Evolutionary conservation across 2,329 filamentous ascomycete species (phyloP), one percentile per base, ranked within the genome.

Genomic region (Alternaria panax): DNA sequence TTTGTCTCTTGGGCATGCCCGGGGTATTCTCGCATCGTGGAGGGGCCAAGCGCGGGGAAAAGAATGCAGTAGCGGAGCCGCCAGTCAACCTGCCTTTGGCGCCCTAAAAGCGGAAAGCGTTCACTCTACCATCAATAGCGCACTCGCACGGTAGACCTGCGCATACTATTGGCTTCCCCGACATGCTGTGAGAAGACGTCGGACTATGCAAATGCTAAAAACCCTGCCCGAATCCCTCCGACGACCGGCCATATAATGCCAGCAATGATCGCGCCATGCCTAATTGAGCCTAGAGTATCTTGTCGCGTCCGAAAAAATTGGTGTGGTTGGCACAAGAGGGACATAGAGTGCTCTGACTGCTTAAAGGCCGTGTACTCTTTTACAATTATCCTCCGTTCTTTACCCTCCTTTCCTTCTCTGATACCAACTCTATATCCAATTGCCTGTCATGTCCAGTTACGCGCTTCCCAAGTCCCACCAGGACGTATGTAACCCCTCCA

Each of bases 381-480:
- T 32, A 47, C 46, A 51, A 43, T 51, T 54, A 41, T 41, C 56
- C 41, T 52, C 41, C 38, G 50, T 36, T 55, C 46, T 18, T 51
- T 47, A 38, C 54, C 46, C 47, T 16, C 30, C 32, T 28, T 22
- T 22, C 47, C 46, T 46, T 47, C 40, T 54, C 36, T 30, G 25
- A 20, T 12, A 36, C 34, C 40, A 14, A 32, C 28, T 60, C 65
- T 68, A 65, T 64, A 45, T 28, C 27, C 60, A 28, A 9, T 42
- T 11, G 28, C 56, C 46, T 53, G 69, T 28, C 54, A 79, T 79
- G 76, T 72, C 77, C 62, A 80, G 79, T 74, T 90, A 90, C 82
- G 88, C 88, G 71, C 84, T 90, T 56, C 84, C 88, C 63, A 80
- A 87, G 79, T 83, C 86, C 77, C 88, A 90, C 82, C 82, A 86